These are phyloP conservation scores for Rugonectria rugulosa DNA, from an alignment of 2,329 filamentous ascomycete genomes.

Conservation along the genomic window DNA sequence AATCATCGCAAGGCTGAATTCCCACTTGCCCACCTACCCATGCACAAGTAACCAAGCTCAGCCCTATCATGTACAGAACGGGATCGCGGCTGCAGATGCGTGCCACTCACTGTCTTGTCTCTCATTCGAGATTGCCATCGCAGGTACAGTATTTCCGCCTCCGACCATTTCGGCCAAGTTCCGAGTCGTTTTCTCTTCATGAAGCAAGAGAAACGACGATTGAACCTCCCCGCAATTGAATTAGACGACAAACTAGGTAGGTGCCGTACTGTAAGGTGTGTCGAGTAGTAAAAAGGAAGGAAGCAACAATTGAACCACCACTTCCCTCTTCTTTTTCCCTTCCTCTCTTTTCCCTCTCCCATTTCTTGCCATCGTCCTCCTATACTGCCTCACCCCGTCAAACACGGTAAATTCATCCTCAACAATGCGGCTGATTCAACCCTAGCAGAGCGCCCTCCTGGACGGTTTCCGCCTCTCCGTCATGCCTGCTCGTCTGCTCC, in stretches of 20 bases:
- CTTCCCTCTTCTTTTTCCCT: not conserved
- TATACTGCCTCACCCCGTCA: no score
- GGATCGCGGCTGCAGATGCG: no score
- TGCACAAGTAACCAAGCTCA: no score
- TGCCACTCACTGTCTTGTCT: no score
- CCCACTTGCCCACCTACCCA: no score
- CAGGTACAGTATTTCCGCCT: not conserved
- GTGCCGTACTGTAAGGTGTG: not conserved
- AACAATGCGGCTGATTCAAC: not conserved
- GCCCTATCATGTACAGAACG: no score
- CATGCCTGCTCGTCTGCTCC: conserved; percentile 1
- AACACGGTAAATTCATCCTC: not conserved
- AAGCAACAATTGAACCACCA: not conserved
- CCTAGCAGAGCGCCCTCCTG: not conserved
- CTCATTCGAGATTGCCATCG: no score
- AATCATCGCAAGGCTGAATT: no score
- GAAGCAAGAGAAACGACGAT: not conserved
- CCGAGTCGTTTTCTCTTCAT: not conserved
- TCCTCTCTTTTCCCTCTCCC: not conserved
- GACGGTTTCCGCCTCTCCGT: not conserved
- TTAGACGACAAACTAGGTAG: not conserved
- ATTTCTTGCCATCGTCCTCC: not conserved
- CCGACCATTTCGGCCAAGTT: conserved; percentile 16
- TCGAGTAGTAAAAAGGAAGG: no score
- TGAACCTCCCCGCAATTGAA: not conserved